Conservation (phyloP, 805 yeast species). For the Sugiyamaella lignohabitans region DNA sequence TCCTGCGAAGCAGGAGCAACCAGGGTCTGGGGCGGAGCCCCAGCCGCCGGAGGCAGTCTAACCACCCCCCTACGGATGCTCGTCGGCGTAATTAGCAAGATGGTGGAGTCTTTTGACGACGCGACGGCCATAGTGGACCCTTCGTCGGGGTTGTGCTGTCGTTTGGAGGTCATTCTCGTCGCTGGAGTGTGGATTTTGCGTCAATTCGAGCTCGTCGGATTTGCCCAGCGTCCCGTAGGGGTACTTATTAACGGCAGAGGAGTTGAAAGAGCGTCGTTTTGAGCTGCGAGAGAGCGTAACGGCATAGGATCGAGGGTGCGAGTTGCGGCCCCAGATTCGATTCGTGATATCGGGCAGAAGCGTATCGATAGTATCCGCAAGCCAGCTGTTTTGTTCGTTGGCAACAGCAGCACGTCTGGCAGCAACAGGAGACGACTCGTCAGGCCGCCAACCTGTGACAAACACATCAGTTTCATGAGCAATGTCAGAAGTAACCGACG, state of each 20-base stretch:
- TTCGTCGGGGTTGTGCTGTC: neutral
- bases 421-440: neutral
- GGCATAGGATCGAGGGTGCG: slow-evolving; percentile 1
- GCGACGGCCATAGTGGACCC: neutral
- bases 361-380: neutral
- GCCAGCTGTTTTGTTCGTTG: neutral
- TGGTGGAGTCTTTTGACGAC: neutral
- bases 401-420: neutral
- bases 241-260: neutral
- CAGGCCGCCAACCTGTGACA: neutral
- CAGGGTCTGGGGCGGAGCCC: neutral
- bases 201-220: neutral
- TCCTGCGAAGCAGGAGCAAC: too few relatives aligned
- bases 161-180: neutral
- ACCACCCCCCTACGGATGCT: neutral
- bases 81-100: neutral
- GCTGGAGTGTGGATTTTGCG: neutral
- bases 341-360: slow-evolving; percentile 3
- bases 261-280: neutral
- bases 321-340: slow-evolving; percentile 1
- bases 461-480: neutral
- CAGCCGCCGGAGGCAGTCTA: neutral
- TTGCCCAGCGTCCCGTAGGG: neutral
- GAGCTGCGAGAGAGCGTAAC: neutral
- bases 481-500: neutral